These are phyloP conservation scores for Yueomyces sinensis DNA, from an alignment of 805 yeast species.

Conservation along the genomic window DNA sequence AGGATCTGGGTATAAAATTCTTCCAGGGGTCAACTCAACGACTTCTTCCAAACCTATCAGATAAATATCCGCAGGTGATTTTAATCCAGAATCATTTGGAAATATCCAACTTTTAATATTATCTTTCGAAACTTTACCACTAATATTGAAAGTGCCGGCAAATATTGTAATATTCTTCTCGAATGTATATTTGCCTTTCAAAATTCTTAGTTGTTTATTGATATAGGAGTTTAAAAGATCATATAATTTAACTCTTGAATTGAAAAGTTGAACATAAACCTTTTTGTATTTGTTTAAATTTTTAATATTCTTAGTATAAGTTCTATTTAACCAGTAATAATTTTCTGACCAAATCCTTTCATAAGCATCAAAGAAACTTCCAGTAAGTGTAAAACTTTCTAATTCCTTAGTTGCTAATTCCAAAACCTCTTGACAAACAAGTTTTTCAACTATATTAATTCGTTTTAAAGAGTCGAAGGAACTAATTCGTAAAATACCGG, in stretches of 20 bases:
- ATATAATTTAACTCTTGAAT: slow-evolving; percentile 46
- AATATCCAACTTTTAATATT: slow-evolving; percentile 70
- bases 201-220: slow-evolving; percentile 43
- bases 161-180: slow-evolving; percentile 49
- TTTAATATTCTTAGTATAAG: slow-evolving; percentile 38
- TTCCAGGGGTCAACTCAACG: slow-evolving; percentile 70
- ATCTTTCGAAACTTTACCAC: slow-evolving; percentile 47
- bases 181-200: slow-evolving; percentile 42
- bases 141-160: slow-evolving; percentile 79
- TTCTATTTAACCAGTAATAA: slow-evolving; percentile 70
- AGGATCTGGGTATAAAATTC: slow-evolving; percentile 69
- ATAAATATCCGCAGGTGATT: slow-evolving; percentile 46
- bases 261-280: slow-evolving; percentile 17
- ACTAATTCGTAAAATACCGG: slow-evolving; percentile 82
- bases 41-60: slow-evolving; percentile 85
- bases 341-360: slow-evolving; percentile 87
- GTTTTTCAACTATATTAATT: slow-evolving; percentile 60
- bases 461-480: slow-evolving; percentile 85
- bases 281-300: slow-evolving; percentile 18
- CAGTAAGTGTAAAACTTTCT: slow-evolving; percentile 24
- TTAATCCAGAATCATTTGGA: slow-evolving; percentile 32
- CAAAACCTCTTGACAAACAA: slow-evolving; percentile 59
- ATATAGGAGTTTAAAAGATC: slow-evolving; percentile 87
- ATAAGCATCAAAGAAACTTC: slow-evolving; percentile 51
- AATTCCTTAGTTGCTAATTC: slow-evolving; percentile 30